Base-by-base conservation (phyloP, 2,329 filamentous ascomycete species). In the Xylariales sp. region DNA sequence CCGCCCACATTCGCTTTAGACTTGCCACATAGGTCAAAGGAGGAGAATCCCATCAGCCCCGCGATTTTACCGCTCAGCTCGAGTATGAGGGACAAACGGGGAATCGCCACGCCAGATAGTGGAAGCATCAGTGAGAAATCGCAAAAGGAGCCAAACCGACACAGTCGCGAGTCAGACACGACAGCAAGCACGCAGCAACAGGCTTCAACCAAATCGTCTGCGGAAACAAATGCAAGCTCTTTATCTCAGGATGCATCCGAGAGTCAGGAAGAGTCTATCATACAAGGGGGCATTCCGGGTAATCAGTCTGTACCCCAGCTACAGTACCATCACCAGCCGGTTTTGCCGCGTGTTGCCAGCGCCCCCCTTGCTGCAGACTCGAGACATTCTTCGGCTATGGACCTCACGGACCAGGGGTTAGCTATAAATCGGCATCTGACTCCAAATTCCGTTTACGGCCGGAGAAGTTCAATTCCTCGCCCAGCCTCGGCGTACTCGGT, bases 401-500 rank as follows among this genome's bases (percentile, higher is more conserved):
- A 79, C 42, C 58, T 76, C 31, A 59, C 63, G 4, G 78, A 82
- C 22, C 65, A 67, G 41, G 70, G 63, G 12, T 61, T 67, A 3
- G 65, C 67, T 24, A 72, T 78, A 46, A 77, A 78, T 48, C 78
- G 80, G 34, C 78, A 84, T 58, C 65, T 87, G 25, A 80, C 80
- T 3, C 80, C 76, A 18, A 78, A 63, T 32, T 73, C 74, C 10
- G 66, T 70, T 53, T 68, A 70, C 53, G 68, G 74, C 50, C 68
- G 72, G 53, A 67, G 78, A 54, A 78, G 69, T 45, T 79, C 78
- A 11, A 59, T 85, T 47, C 74, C 76, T 29, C 76, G 90, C 38
- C 89, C 89, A 4, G 74, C 74, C 18, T 95, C 90, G 10, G 72
- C 83, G 4, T 90, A 89, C 61, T 93, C 87, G 3, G 72, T 78